A percentile compares a stretch with the other conserved stretches of the same genome.
Evolutionary conservation across 805 yeast genomes (phyloP).

Genomic region (Phaffomyces thermotolerans): DNA sequence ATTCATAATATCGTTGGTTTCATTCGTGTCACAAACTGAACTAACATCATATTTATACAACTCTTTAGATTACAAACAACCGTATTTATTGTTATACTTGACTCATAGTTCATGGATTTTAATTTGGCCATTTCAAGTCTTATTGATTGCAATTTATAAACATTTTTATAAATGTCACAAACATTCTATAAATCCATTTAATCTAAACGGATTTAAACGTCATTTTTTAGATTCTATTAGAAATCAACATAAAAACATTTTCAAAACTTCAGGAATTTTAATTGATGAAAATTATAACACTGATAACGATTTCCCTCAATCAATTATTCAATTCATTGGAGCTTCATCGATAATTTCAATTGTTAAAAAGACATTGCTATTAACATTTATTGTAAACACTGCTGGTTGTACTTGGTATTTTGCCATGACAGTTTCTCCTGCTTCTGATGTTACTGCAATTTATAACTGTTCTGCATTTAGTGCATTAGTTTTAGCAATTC

Average conservation of each 20-base stretch:
- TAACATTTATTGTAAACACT: conserved; percentile 53
- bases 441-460: conserved; percentile 83
- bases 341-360: conserved; percentile 31
- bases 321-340: conserved; percentile 8
- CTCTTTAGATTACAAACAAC: conserved; percentile 52
- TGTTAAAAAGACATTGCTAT: conserved; percentile 32
- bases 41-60: conserved; percentile 62
- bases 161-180: conserved; percentile 26
- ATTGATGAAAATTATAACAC: conserved; percentile 10
- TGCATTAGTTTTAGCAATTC: conserved; percentile 78
- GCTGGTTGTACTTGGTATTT: conserved; percentile 87
- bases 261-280: conserved; percentile 25
- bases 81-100: conserved; percentile 53
- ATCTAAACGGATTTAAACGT: conserved; percentile 9
- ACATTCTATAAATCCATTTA: conserved; percentile 8
- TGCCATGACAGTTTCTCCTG: conserved; percentile 73
- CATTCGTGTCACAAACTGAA: conserved; percentile 80
- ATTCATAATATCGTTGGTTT: conserved; percentile 39
- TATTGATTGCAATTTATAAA: conserved; percentile 40
- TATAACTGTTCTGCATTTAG: conserved; percentile 87
- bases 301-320: conserved; percentile 14
- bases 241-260: conserved; percentile 37
- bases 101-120: conserved; percentile 78
- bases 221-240: conserved; percentile 31
- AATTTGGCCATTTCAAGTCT: conserved; percentile 64